Conservation (phyloP, 164 flowering plant genomes). For the Piper betle region DNA sequence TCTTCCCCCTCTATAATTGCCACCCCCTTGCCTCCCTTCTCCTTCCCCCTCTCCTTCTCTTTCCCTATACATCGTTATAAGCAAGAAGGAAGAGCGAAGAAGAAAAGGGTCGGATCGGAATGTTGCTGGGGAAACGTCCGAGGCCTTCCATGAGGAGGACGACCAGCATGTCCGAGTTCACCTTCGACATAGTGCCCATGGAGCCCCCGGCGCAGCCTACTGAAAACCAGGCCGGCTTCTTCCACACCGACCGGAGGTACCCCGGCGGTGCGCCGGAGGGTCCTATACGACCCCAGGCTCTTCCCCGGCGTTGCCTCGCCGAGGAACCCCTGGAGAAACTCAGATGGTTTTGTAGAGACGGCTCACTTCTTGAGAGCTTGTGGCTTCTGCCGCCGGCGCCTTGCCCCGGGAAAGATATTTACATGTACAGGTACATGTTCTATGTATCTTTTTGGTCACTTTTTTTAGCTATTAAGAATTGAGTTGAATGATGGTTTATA, state of each 20-base stretch:
- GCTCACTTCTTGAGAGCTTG: conserved; percentile 43
- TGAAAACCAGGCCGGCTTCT: conserved; percentile 7
- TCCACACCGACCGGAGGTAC: background rate
- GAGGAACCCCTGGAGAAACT: conserved; percentile 20
- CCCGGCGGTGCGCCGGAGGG: conserved; percentile 1
- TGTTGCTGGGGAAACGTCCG: conserved; percentile 60
- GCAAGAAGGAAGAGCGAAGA: background rate
- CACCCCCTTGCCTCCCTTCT: background rate
- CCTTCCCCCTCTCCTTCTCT: conserved; percentile 4
- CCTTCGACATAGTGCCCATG: conserved; percentile 26
- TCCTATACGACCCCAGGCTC: conserved; percentile 15
- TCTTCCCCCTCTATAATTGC: conserved; percentile 5
- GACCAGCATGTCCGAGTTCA: conserved; percentile 54
- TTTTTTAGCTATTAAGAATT: too few species aligned
- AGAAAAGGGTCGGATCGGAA: conserved; percentile 6
- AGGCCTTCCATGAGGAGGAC: conserved; percentile 51
- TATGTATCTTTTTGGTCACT: background rate
- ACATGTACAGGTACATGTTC: conserved; percentile 47
- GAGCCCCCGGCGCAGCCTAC: conserved; percentile 4
- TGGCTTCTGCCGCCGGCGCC: conserved; percentile 52
- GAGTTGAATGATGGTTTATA: too few species aligned
- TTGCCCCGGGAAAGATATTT: conserved; percentile 55
- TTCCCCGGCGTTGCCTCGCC: conserved; percentile 20
- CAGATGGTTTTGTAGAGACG: conserved; percentile 26
- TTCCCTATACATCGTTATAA: background rate